Evolutionary conservation across 805 yeast genomes (phyloP).

Genomic region (Candida broadrunensis): DNA sequence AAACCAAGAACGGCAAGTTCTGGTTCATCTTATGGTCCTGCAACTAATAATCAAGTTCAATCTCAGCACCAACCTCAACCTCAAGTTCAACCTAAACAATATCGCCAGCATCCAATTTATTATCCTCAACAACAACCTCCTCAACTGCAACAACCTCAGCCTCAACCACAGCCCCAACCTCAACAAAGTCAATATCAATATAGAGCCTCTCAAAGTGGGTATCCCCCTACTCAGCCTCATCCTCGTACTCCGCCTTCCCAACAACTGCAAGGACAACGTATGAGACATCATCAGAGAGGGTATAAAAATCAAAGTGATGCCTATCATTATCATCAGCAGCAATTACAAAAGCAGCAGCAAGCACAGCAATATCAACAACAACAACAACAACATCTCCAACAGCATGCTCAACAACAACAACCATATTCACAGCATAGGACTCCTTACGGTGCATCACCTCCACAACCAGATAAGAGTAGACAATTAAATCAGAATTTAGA

Average conservation of each 20-base stretch:
- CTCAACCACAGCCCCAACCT: slow-evolving; percentile 2
- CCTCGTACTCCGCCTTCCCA: not conserved
- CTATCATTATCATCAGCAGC: not conserved
- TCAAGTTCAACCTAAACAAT: not conserved
- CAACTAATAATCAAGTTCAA: not conserved
- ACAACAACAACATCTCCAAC: not conserved
- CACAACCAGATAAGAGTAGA: slow-evolving; percentile 17
- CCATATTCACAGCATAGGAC: not conserved
- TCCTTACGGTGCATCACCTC: not conserved
- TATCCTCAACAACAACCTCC: not conserved
- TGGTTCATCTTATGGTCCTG: not conserved
- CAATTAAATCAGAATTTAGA: slow-evolving; percentile 41
- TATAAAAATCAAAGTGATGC: not conserved
- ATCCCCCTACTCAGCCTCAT: too few relatives aligned
- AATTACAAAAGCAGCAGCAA: slow-evolving; percentile 1
- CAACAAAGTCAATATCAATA: slow-evolving; percentile 3
- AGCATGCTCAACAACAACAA: not conserved
- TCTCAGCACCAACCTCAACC: slow-evolving; percentile 3
- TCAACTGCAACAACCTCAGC: slow-evolving; percentile 1
- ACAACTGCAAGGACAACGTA: slow-evolving; percentile 3
- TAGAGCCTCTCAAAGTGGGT: not conserved
- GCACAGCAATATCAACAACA: slow-evolving; percentile 1
- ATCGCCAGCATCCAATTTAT: not conserved
- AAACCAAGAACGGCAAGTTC: not conserved
- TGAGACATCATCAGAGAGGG: not conserved